Base-by-base conservation (phyloP, 345 rosid genomes). In the Citrus maxima region DNA sequence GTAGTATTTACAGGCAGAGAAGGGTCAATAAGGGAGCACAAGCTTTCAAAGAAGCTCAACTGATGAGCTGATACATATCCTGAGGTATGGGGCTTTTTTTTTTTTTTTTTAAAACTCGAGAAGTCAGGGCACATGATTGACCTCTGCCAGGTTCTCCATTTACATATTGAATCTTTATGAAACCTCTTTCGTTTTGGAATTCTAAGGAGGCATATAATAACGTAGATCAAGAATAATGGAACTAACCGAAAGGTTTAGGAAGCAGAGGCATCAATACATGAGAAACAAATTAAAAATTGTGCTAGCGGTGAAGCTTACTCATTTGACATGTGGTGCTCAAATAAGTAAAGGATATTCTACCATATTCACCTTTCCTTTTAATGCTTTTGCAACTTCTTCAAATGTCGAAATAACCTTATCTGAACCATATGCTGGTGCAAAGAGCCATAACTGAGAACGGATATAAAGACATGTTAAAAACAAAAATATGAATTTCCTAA, bases 371-470 rank as follows among this genome's bases (percentile, higher is more conserved):
- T 78, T 78, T 75, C 73, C 79, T 70, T 27, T 78, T 76, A 82
- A 82, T 55, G 68, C 68, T 19, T 64, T 46, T 65, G 79, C 82
- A 8, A 72, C 64, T 67, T 78, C 74, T 58, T 64, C 32, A 74
- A 82, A 82, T 42, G 67, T 42, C 28, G 64, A 78, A 19, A 55
- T 7, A 24, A 75, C 73, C 24, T 70, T 12, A 24, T 40, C 22
- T 2, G 82, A 78, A 58, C 35, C 13, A 19, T 61, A n/a, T 13
- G 22, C 42, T 19, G 79, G 73, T 21, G 82, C 62, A 61, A 82
- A 78, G 49, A 82, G 85, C 82, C 81, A 82, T 56, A 82, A 42
- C 85, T 78, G 78, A 62, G 22, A 59, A 19, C 2, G 24, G 42
- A 55, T 32, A 13, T 58, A 77, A 24, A 56, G 8, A 32, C 16